Base-by-base conservation (phyloP, 768 basidiomycete species). In the Lentinus tigrinus region DNA sequence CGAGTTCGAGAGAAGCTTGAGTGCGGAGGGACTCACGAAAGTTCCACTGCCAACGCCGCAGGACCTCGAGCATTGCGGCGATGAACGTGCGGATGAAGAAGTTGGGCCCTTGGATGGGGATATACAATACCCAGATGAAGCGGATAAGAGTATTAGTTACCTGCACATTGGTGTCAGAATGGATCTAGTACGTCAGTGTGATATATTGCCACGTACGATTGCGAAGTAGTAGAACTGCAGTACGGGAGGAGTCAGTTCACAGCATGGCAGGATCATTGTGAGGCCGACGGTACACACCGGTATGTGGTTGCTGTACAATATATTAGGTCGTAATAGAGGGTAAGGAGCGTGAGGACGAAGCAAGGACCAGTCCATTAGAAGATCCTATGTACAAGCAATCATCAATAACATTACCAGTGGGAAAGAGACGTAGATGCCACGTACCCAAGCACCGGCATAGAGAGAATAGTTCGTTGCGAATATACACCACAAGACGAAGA, bases 321-420 rank as follows among this genome's bases (percentile, higher is more conserved):
- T 73, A 37, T 95, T 91, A 4, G 76, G 71, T 17, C 97, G 85
- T 3, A 98, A 79, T 39, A 91, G 74, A 19, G 75, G 81, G 61
- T 89, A 77, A 58, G 65, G 75, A 8, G 78, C 75, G 56, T 77
- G 85, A 4, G 80, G 77, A 56, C 83, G 78, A 42, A 93, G 75
- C 43, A 98, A 69, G 1, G 90, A 92, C 96, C 96, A 98, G 70
- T 98, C 96, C 84, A 95, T 90, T 10, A 88, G 67, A 31, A 93
- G 70, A 65, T 97, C 94, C 93, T 92, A 31, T 4, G 19, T 10
- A 36, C 3, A 26, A 11, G 19, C 14, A 23, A 3, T 27, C 10
- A 14, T 16, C 17, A 9, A 31, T 46, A n/a, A 17, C 11, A 36
- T 14, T 14, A 28, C 16, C 9, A 31, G 10, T 10, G 51, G 42